Evolutionary conservation across 306 rosid species (phyloP).

Genomic region (Corylus heterophylla): DNA sequence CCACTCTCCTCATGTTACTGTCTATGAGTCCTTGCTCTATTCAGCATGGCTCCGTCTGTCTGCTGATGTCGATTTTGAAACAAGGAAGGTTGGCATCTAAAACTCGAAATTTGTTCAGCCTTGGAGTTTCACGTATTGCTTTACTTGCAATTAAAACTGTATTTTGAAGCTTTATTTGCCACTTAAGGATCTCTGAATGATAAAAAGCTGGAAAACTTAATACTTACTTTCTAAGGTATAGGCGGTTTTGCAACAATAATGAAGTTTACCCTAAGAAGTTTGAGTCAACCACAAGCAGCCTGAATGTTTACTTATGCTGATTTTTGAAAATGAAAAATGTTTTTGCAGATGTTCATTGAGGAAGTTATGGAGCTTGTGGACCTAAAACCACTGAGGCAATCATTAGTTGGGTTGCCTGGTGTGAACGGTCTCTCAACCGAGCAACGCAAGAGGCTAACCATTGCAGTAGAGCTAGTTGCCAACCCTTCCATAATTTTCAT

Average conservation of each 20-base stretch:
- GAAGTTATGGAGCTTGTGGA: slow-evolving; percentile 69
- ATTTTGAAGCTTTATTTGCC: no score
- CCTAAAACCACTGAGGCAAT: slow-evolving; percentile 43
- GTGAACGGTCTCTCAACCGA: slow-evolving; percentile 84
- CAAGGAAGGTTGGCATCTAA: slow-evolving; percentile 44
- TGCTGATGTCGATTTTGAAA: slow-evolving; percentile 40
- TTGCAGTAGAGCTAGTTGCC: slow-evolving; percentile 86
- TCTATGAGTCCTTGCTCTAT: slow-evolving; percentile 54
- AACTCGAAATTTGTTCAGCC: neutral
- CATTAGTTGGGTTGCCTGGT: slow-evolving; percentile 70
- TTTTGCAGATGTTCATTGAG: slow-evolving; percentile 69
- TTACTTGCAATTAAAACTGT: no score
- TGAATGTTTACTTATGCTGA: neutral
- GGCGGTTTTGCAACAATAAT: no score
- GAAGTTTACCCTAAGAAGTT: no score
- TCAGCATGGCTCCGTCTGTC: slow-evolving; percentile 73
- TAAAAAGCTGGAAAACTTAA: neutral
- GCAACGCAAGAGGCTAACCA: slow-evolving; percentile 83
- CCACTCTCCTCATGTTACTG: slow-evolving; percentile 67
- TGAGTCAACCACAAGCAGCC: neutral
- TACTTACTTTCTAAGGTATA: no score
- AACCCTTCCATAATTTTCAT: slow-evolving; percentile 90
- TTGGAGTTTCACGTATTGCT: neutral
- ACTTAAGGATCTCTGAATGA: neutral
- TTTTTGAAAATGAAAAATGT: slow-evolving; percentile 1